phyloP scores from a whole-genome alignment of 345 rosid genomes.

The Corymbia maculata region DNA sequence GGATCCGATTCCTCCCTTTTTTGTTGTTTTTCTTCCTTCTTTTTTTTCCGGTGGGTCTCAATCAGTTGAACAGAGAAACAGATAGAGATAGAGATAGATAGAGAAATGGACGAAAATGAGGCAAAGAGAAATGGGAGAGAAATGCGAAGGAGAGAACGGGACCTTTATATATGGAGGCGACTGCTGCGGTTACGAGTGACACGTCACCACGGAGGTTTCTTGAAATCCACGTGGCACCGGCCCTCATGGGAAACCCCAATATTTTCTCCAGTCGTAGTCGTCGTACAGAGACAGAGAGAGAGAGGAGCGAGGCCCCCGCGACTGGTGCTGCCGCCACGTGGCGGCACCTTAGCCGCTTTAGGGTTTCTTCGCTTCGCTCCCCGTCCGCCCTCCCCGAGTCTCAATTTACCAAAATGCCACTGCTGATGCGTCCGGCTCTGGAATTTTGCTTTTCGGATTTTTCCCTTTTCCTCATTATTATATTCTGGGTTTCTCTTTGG shows the following conservation, averaged over 20 bases:
- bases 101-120: conserved; percentile 24
- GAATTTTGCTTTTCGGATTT: neutral
- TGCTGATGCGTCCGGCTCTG: neutral
- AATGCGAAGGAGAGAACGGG: rapidly evolving
- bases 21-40: neutral
- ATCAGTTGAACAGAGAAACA: conserved; percentile 2
- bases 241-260: neutral
- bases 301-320: too few species aligned
- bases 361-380: neutral
- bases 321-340: neutral
- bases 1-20: neutral
- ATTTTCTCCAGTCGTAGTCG: neutral
- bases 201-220: conserved; percentile 22
- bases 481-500: neutral
- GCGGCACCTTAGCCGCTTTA: neutral
- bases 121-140: neutral
- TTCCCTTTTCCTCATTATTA: neutral
- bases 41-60: neutral
- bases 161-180: conserved; percentile 43
- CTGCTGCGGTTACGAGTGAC: conserved; percentile 10
- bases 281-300: too few species aligned
- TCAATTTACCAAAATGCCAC: neutral
- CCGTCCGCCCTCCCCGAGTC: neutral
- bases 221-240: neutral
- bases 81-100: neutral